These are phyloP conservation scores for Neopestalotiopsis sp. DNA, from an alignment of 2,329 filamentous ascomycete species.

Conservation along the genomic window DNA sequence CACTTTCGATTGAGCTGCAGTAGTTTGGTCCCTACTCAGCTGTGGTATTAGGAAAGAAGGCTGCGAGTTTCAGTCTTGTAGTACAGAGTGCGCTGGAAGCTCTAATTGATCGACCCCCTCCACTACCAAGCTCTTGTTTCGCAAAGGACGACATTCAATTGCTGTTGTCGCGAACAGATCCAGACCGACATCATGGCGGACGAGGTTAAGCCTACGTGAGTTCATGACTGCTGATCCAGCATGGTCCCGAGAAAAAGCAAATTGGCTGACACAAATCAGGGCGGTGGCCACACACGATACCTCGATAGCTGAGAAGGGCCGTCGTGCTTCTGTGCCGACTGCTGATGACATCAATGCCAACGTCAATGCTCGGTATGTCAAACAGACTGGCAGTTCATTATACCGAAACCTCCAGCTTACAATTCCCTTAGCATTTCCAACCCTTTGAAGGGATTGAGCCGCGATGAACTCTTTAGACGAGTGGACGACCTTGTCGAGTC, in stretches of 20 bases:
- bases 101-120: neutral
- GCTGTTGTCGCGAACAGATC: neutral
- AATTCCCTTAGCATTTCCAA: constrained; percentile 51
- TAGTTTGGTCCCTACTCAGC: neutral
- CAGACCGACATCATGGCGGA: constrained; percentile 1
- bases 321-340: constrained; percentile 33
- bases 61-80: neutral
- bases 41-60: neutral
- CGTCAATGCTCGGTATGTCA: constrained; percentile 49
- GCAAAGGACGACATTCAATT: neutral
- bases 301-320: constrained; percentile 42
- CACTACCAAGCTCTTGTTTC: neutral
- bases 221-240: neutral
- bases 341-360: constrained; percentile 50
- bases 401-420: constrained; percentile 18
- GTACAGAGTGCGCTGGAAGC: neutral
- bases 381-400: constrained; percentile 1
- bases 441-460: constrained; percentile 59
- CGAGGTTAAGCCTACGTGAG: constrained; percentile 14
- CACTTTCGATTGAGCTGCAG: neutral
- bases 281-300: constrained; percentile 26
- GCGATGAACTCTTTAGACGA: constrained; percentile 52
- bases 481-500: constrained; percentile 42
- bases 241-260: neutral
- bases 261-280: constrained; percentile 10